Conservation (phyloP, 768 basidiomycete genomes). For the Bullera alba region DNA sequence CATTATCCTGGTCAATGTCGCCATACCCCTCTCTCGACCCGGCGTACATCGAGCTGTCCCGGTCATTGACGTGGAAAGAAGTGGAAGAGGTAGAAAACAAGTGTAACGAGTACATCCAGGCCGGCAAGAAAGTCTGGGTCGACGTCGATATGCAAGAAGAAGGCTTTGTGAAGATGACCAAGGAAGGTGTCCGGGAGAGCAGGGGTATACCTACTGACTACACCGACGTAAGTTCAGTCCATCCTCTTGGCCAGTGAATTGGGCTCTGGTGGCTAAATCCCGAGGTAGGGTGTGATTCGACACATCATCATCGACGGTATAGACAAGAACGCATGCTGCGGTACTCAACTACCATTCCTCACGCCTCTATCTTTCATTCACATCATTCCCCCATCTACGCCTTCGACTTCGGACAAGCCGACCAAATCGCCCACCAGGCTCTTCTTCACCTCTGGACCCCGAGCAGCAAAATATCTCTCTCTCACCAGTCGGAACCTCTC, state of each 20-base stretch:
- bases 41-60: slow-evolving; percentile 40
- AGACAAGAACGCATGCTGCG: slow-evolving; percentile 52
- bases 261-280: neutral
- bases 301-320: slow-evolving; percentile 74
- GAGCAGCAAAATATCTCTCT: slow-evolving; percentile 60
- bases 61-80: slow-evolving; percentile 32
- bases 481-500: slow-evolving; percentile 57
- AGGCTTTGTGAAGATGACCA: slow-evolving; percentile 7
- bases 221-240: slow-evolving; percentile 29
- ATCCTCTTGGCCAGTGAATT: neutral
- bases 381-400: slow-evolving; percentile 57
- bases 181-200: slow-evolving; percentile 27
- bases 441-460: slow-evolving; percentile 75
- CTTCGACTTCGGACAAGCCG: neutral
- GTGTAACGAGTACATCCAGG: slow-evolving; percentile 35
- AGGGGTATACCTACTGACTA: slow-evolving; percentile 44
- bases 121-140: slow-evolving; percentile 36
- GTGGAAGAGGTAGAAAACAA: slow-evolving; percentile 30
- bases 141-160: slow-evolving; percentile 34
- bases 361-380: slow-evolving; percentile 76
- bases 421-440: slow-evolving; percentile 60
- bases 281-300: slow-evolving; percentile 54
- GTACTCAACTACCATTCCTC: slow-evolving; percentile 32
- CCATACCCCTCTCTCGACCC: slow-evolving; percentile 39
- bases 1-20: slow-evolving; percentile 41